Conservation (phyloP, 192 early-diverging fungal species). For the Coemansia sp. region DNA sequence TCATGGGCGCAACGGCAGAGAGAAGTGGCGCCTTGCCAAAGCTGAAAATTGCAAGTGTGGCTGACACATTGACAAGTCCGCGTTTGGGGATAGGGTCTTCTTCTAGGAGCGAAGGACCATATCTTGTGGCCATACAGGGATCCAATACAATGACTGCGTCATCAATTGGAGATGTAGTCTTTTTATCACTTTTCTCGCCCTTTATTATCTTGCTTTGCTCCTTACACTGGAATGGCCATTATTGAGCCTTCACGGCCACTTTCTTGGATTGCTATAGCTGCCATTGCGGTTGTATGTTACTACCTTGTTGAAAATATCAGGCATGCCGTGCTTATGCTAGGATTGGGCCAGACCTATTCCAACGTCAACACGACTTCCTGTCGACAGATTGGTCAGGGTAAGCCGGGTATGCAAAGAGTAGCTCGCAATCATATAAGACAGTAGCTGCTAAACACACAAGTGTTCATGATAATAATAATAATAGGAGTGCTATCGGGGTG, state of each 20-base stretch:
- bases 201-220: not conserved
- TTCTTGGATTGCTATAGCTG: not conserved
- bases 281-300: not conserved
- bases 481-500: constrained; percentile 53
- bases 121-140: too few species aligned
- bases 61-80: too few species aligned
- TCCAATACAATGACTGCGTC: too few species aligned
- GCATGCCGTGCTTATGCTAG: constrained; percentile 17
- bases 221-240: not conserved
- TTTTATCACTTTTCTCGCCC: not conserved
- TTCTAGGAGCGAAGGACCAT: too few species aligned
- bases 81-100: too few species aligned
- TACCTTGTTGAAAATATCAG: constrained; percentile 9
- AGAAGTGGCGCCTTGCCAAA: too few species aligned
- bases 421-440: not conserved
- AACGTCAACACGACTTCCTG: constrained; percentile 47
- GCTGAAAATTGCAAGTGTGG: too few species aligned
- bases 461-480: not conserved
- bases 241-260: not conserved
- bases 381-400: constrained; percentile 42
- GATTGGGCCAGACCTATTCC: constrained; percentile 25
- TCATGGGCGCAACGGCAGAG: too few species aligned
- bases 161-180: not conserved
- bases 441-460: not conserved
- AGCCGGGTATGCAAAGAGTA: not conserved